Evolutionary conservation across 2,329 filamentous ascomycete genomes (phyloP).

Genomic region (Colletotrichum aenigma): DNA sequence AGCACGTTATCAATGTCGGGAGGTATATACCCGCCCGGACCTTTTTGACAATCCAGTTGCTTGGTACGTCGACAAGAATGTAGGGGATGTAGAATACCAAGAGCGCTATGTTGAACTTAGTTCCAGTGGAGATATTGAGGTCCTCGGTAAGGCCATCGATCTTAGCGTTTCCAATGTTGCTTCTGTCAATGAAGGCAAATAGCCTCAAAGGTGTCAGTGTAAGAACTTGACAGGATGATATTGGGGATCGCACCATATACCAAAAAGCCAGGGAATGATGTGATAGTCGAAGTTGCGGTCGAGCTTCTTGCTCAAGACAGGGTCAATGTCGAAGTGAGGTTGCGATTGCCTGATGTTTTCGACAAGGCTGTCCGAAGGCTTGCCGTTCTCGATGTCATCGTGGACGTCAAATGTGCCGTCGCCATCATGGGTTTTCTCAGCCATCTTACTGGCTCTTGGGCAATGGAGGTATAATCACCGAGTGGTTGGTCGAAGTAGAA

Average conservation of each 20-base stretch:
- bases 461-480: background rate
- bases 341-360: background rate
- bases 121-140: constrained; percentile 51
- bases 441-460: background rate
- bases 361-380: background rate
- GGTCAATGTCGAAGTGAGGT: constrained; percentile 7
- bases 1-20: constrained; percentile 65
- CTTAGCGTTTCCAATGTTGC: constrained; percentile 56
- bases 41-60: constrained; percentile 68
- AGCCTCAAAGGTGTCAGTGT: constrained; percentile 30
- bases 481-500: background rate
- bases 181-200: constrained; percentile 59
- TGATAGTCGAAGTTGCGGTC: constrained; percentile 29
- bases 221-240: background rate
- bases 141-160: constrained; percentile 39
- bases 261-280: background rate
- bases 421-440: background rate
- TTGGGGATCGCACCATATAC: background rate
- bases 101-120: constrained; percentile 65
- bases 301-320: constrained; percentile 21
- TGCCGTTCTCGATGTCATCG: background rate
- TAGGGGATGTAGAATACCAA: constrained; percentile 73
- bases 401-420: background rate
- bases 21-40: constrained; percentile 68
- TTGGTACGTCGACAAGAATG: constrained; percentile 67